Percentiles rank a stretch among this genome's conserved stretches.
phyloP scores from a whole-genome alignment of 202 grass and related monocot species.

The Panicum hallii region DNA sequence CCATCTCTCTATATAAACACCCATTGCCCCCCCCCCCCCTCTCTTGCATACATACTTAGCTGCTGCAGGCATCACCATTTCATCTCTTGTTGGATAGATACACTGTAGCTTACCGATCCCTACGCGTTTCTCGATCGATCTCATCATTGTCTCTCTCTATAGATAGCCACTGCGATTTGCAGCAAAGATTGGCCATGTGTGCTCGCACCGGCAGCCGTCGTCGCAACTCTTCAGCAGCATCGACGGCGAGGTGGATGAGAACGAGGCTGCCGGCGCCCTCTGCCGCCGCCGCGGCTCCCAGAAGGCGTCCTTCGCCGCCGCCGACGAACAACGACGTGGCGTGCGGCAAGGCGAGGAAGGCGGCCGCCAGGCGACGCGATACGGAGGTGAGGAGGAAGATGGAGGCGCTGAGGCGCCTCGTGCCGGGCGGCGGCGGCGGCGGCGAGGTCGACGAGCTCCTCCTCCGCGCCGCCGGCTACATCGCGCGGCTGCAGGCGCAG shows the following conservation, averaged over 20 bases:
- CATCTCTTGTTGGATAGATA: background rate
- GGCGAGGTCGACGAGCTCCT: conserved; percentile 52
- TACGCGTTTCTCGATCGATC: background rate
- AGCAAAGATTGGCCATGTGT: conserved; percentile 20
- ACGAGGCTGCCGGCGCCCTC: background rate
- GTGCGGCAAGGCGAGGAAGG: background rate
- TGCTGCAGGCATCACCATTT: background rate
- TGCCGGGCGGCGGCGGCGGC: conserved; percentile 19
- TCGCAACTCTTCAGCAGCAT: background rate
- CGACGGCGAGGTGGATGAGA: background rate
- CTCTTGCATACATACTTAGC: background rate
- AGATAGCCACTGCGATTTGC: background rate
- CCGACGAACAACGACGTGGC: background rate
- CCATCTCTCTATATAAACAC: conserved; percentile 49
- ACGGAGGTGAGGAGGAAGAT: conserved; percentile 53
- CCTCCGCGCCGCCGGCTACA: conserved; percentile 56
- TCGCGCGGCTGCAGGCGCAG: conserved; percentile 62
- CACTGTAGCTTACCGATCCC: background rate
- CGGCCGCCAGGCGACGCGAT: background rate
- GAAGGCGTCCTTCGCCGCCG: background rate
- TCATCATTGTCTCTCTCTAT: background rate
- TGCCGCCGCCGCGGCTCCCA: background rate
- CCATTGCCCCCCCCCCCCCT: background rate
- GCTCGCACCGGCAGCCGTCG: background rate
- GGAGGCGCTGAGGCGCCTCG: conserved; percentile 52